Conservation (phyloP, 2,329 filamentous ascomycete genomes). For the Epichloe baconii region DNA sequence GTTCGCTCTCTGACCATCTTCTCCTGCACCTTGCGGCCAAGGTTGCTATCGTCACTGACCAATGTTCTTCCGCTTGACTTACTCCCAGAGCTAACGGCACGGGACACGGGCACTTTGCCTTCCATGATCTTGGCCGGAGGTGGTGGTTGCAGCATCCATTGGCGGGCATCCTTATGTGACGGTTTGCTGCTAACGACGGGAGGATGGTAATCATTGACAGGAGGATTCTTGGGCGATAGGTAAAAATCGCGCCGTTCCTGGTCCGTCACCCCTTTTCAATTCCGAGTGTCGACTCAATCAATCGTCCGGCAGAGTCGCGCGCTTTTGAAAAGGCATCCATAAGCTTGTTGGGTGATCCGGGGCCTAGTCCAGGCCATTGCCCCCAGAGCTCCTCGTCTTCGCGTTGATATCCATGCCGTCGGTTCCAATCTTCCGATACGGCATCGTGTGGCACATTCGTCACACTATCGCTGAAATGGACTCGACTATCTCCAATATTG, state of each 20-base stretch:
- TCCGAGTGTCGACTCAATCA: conserved; percentile 38
- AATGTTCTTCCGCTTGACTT: conserved; percentile 33
- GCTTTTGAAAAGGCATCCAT: conserved; percentile 48
- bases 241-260: conserved; percentile 47
- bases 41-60: conserved; percentile 26
- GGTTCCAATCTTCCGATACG: conserved; percentile 51
- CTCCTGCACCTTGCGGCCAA: conserved; percentile 31
- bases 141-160: conserved; percentile 88
- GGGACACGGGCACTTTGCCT: conserved; percentile 60
- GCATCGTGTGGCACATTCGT: conserved; percentile 26
- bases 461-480: conserved; percentile 17
- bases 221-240: conserved; percentile 48
- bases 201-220: conserved; percentile 76
- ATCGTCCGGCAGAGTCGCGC: conserved; percentile 39
- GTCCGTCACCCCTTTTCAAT: conserved; percentile 39
- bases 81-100: conserved; percentile 46
- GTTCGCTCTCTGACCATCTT: conserved; percentile 34
- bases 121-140: conserved; percentile 87
- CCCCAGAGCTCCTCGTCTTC: conserved; percentile 86
- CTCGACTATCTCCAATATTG: conserved; percentile 24
- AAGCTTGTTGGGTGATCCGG: conserved; percentile 40
- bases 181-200: conserved; percentile 70
- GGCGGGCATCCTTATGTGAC: conserved; percentile 53
- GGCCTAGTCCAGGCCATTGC: conserved; percentile 14
- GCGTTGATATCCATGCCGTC: conserved; percentile 60